These are phyloP conservation scores for Lachnellula arida DNA, from an alignment of 2,329 filamentous ascomycete genomes.

Conservation along the genomic window DNA sequence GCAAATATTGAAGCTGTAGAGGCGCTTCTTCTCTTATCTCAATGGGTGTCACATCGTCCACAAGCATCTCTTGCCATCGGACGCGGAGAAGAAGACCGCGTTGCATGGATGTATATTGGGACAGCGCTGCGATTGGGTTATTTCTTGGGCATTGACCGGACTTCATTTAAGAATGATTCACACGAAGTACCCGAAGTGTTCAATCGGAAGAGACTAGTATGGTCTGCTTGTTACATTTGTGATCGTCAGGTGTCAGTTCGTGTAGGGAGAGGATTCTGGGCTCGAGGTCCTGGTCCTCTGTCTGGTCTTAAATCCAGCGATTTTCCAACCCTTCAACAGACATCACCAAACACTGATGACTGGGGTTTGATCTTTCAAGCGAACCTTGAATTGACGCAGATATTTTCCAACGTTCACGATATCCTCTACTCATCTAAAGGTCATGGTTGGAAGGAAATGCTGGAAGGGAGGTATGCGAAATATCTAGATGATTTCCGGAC, in stretches of 20 bases:
- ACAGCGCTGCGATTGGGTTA: constrained; percentile 66
- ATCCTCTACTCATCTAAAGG: constrained; percentile 68
- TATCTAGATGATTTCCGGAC: constrained; percentile 70
- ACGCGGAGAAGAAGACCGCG: constrained; percentile 67
- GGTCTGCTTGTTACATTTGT: constrained; percentile 59
- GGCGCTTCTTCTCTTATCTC: constrained; percentile 62
- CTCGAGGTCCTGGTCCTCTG: constrained; percentile 64
- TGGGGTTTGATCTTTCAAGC: constrained; percentile 66
- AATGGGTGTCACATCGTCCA: constrained; percentile 50
- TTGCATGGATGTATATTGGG: constrained; percentile 74
- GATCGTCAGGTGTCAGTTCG: constrained; percentile 66
- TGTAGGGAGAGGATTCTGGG: constrained; percentile 70
- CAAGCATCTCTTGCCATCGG: constrained; percentile 44
- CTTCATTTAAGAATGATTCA: constrained; percentile 58
- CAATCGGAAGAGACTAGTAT: constrained; percentile 61
- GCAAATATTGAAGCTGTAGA: constrained; percentile 68
- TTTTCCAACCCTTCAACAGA: constrained; percentile 55
- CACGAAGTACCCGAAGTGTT: constrained; percentile 55
- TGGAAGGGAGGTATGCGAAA: constrained; percentile 68
- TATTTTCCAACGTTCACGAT: constrained; percentile 71
- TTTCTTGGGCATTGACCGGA: constrained; percentile 64
- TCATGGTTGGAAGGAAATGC: constrained; percentile 64
- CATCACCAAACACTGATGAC: constrained; percentile 57
- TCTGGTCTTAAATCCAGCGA: constrained; percentile 41
- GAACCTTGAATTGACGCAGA: constrained; percentile 64